Evolutionary conservation across 1,284 basidiomycete species (phyloP).

Genomic region (Melanopsichium pennsylvanicum): DNA sequence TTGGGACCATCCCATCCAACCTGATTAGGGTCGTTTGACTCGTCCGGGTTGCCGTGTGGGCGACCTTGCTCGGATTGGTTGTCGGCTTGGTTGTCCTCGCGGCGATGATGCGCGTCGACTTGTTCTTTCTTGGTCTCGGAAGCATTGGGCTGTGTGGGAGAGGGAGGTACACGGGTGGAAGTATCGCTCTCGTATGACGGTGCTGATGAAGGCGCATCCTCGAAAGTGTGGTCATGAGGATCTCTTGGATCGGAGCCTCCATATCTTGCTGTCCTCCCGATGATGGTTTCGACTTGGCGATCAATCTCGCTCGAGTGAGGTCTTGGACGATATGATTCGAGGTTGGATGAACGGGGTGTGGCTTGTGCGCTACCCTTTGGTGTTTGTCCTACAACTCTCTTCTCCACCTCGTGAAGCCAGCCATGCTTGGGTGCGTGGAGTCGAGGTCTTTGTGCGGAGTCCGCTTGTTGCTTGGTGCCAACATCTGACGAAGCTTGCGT

Average conservation of each 20-base stretch:
- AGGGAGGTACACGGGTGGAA: slow-evolving; percentile 25
- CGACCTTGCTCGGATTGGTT: slow-evolving; percentile 19
- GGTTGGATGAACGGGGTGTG: background rate
- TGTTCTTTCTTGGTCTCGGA: slow-evolving; percentile 13
- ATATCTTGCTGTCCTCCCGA: slow-evolving; percentile 26
- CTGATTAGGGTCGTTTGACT: slow-evolving; percentile 27
- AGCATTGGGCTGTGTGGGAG: slow-evolving; percentile 6
- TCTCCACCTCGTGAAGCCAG: slow-evolving; percentile 23
- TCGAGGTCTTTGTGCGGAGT: background rate
- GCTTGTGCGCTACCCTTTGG: slow-evolving; percentile 15
- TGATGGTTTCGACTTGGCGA: slow-evolving; percentile 21
- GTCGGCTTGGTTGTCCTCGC: slow-evolving; percentile 2
- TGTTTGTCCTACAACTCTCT: slow-evolving; percentile 24
- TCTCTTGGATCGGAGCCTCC: slow-evolving; percentile 31
- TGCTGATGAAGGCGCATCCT: background rate
- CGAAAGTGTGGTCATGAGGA: slow-evolving; percentile 24
- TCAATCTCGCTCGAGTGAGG: slow-evolving; percentile 8
- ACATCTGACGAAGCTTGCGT: background rate
- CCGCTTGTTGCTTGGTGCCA: background rate
- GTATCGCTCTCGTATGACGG: slow-evolving; percentile 7
- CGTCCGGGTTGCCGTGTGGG: slow-evolving; percentile 28
- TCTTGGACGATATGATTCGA: background rate
- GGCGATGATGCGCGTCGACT: background rate
- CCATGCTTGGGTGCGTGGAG: slow-evolving; percentile 32
- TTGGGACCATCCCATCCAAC: slow-evolving; percentile 38